Evolutionary conservation across 257 asterid species (phyloP), one percentile per base, ranked within the genome.

Genomic region (Solanum acaule): DNA sequence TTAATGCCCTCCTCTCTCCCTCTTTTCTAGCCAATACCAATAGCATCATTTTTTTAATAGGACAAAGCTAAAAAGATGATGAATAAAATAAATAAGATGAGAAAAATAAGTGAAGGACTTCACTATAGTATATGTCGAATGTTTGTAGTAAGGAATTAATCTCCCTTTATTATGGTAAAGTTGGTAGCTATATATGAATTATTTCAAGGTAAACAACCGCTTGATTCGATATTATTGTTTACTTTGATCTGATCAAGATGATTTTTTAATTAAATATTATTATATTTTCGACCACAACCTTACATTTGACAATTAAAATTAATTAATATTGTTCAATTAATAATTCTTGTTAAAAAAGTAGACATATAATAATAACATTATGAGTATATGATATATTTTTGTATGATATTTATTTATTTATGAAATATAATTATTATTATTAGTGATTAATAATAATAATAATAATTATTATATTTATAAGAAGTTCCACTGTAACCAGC

Each of bases 401-500:
- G 63, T 52, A 52, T 52, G 0, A 52, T 52, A 18, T 52, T 18
- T 52, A 15, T 44, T 13, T 44, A 49, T 52, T 18, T 0, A 52
- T 52, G 63, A 52, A 52, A 52, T 52, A 0, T 52, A 52, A 52
- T 18, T 18, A 52, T 52, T 52, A 20, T 52, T 6, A 16, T 52
- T 0, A 16, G 63, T 0, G 63, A 52, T 0, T 15, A 5, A 18
- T 6, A 52, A 52, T 6, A 18, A 52, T 10, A 8, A 8, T 38
- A 34, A 34, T 34, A 5, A 34, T 34, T 34, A 37, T 16, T 52
- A 6, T 52, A 18, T 52, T 52, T 18, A 52, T 0, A 79, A n/a
- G 37, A 46, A 82, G 65, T 5, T 81, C 70, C 70, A 29, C 70
- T 46, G 44, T 31, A 49, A 82, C 86, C 70, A 82, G 44, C 86